These are phyloP conservation scores for Cerioporus squamosus DNA, from an alignment of 1,284 basidiomycete species.

Conservation along the genomic window DNA sequence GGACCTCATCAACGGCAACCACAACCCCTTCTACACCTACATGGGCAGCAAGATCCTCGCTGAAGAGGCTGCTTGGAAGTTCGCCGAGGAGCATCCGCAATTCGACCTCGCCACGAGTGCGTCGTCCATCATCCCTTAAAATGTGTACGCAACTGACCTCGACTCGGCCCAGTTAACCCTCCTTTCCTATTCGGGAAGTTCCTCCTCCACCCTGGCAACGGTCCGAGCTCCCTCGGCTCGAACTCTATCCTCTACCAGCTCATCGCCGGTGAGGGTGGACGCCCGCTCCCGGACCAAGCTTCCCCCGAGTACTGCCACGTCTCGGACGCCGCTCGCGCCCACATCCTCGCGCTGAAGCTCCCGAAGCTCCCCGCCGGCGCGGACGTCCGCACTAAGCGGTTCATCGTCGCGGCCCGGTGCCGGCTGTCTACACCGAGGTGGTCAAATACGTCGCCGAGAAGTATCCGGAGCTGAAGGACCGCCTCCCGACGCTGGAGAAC, in stretches of 20 bases:
- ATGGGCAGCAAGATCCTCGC: constrained; percentile 26
- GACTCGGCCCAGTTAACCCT: constrained; percentile 14
- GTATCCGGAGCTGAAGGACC: constrained; percentile 28
- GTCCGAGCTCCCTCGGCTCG: constrained; percentile 8
- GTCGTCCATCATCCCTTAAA: background rate
- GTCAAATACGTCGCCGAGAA: constrained; percentile 23
- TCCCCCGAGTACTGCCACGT: constrained; percentile 25
- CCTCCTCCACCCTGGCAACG: background rate
- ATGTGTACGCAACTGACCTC: no score
- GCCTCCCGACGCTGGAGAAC: constrained; percentile 11
- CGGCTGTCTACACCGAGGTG: constrained; percentile 22
- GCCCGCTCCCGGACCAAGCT: constrained; percentile 10
- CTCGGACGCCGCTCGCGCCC: constrained; percentile 31
- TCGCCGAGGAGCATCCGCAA: constrained; percentile 27
- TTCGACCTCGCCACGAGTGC: constrained; percentile 28
- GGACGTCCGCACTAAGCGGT: constrained; percentile 26
- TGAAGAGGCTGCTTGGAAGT: constrained; percentile 31
- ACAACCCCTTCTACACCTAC: constrained; percentile 20
- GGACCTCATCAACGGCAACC: constrained; percentile 14
- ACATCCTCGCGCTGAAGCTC: constrained; percentile 25
- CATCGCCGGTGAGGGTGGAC: constrained; percentile 10
- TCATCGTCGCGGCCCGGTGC: constrained; percentile 24
- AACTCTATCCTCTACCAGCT: constrained; percentile 17
- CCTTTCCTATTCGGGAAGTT: constrained; percentile 22
- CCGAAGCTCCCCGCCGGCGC: constrained; percentile 9